Conservation (phyloP, 306 rosid species). For the Cicer arietinum region DNA sequence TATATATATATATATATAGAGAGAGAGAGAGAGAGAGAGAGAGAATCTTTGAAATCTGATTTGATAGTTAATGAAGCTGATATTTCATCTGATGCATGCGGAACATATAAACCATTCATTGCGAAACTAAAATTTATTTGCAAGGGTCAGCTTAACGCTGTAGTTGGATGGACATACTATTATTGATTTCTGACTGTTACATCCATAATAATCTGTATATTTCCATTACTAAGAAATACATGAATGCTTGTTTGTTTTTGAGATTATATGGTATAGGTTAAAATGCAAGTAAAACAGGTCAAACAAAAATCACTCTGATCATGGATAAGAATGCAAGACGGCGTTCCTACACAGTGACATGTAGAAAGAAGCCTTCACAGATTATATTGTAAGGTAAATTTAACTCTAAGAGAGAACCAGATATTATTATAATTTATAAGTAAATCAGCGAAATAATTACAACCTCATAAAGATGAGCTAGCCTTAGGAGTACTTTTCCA, state of each 20-base stretch:
- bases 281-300: slow-evolving; percentile 24
- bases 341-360: not conserved
- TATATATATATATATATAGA: not conserved
- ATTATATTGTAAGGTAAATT: slow-evolving; percentile 15
- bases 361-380: not conserved
- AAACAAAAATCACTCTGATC: not conserved
- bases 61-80: slow-evolving; percentile 15
- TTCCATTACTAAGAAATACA: slow-evolving; percentile 24
- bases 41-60: slow-evolving; percentile 11
- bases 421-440: not conserved
- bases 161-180: not conserved
- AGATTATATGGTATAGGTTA: slow-evolving; percentile 10
- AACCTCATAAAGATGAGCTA: slow-evolving; percentile 91
- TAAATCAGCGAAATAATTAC: slow-evolving; percentile 42
- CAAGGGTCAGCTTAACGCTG: no score
- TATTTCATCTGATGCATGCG: slow-evolving; percentile 23
- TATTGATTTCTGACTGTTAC: slow-evolving; percentile 20
- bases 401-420: slow-evolving; percentile 34
- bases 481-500: slow-evolving; percentile 77
- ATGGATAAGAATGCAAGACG: slow-evolving; percentile 19
- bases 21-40: no score
- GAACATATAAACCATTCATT: slow-evolving; percentile 27
- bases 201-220: not conserved
- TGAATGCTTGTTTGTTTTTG: slow-evolving; percentile 21
- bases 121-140: not conserved